These are phyloP conservation scores for Pseudogymnoascus sp. DNA, from an alignment of 2,329 filamentous ascomycete species.

Conservation along the genomic window DNA sequence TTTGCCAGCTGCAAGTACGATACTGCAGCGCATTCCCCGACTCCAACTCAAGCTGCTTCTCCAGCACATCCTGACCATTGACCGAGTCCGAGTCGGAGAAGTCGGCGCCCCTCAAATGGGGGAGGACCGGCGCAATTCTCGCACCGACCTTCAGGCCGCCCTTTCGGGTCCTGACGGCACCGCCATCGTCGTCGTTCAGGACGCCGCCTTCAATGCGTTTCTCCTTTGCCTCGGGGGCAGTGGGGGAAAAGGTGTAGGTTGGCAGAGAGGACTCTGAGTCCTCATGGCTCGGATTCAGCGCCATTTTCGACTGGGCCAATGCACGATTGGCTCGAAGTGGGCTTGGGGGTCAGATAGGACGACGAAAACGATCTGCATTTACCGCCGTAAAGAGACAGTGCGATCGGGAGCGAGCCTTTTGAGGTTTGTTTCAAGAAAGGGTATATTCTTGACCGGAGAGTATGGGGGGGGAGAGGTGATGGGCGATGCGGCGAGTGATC, in stretches of 20 bases:
- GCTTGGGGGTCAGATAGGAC: conserved; percentile 13
- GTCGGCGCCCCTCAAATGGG: conserved; percentile 24
- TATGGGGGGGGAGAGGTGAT: background rate
- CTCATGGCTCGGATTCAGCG: conserved; percentile 19
- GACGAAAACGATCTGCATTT: conserved; percentile 2
- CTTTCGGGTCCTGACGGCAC: background rate
- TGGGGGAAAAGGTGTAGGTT: conserved; percentile 8
- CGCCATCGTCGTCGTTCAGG: conserved; percentile 14
- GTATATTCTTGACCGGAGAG: background rate
- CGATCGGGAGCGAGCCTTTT: background rate
- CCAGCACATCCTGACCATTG: conserved; percentile 28
- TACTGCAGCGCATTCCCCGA: conserved; percentile 78
- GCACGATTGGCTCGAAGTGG: conserved; percentile 22
- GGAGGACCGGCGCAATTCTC: conserved; percentile 27
- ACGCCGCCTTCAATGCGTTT: conserved; percentile 2
- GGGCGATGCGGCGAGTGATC: background rate
- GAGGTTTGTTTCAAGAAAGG: background rate
- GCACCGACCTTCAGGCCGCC: conserved; percentile 18
- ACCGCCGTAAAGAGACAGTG: background rate
- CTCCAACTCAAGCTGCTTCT: conserved; percentile 69
- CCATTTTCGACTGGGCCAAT: conserved; percentile 29
- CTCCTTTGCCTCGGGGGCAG: background rate
- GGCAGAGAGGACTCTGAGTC: background rate
- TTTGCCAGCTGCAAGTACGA: conserved; percentile 88
- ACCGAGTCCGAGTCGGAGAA: conserved; percentile 19